Conservation (phyloP, 768 basidiomycete species). For the Lactarius sanguifluus region DNA sequence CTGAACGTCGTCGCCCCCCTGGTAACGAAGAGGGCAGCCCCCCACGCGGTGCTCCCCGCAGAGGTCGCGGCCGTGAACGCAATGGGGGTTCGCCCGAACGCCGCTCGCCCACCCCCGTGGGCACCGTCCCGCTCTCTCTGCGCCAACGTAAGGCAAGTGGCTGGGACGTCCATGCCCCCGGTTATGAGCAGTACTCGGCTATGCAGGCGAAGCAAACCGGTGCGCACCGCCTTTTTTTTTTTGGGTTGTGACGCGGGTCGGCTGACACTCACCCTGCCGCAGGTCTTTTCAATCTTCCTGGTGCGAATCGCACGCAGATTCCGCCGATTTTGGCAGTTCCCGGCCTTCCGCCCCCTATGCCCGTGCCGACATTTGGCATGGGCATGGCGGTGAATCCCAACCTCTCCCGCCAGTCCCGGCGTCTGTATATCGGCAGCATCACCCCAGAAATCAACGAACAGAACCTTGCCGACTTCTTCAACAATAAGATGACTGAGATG, state of each 20-base stretch:
- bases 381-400: constrained; percentile 87
- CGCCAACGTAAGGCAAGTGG: constrained; percentile 86
- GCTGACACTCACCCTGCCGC: constrained; percentile 8
- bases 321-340: constrained; percentile 80
- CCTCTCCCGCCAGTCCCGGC: constrained; percentile 87
- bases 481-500: constrained; percentile 93
- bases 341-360: constrained; percentile 78
- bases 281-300: constrained; percentile 97
- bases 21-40: constrained; percentile 39
- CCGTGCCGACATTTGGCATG: constrained; percentile 83
- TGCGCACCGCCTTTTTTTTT: constrained; percentile 35
- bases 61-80: constrained; percentile 50
- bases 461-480: constrained; percentile 92
- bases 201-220: constrained; percentile 99
- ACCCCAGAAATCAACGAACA: constrained; percentile 93
- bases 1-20: constrained; percentile 35
- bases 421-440: constrained; percentile 96
- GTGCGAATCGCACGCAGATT: constrained; percentile 87
- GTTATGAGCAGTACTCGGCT: constrained; percentile 92
- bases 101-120: constrained; percentile 89
- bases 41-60: constrained; percentile 40
- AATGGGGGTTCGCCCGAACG: constrained; percentile 71
- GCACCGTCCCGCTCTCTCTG: constrained; percentile 76
- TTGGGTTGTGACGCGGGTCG: not conserved
- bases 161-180: constrained; percentile 96